Percentiles rank a stretch among this genome's conserved stretches.
Conservation (phyloP, 2,329 filamentous ascomycete genomes). For the Rhinocladiella mackenziei region DNA sequence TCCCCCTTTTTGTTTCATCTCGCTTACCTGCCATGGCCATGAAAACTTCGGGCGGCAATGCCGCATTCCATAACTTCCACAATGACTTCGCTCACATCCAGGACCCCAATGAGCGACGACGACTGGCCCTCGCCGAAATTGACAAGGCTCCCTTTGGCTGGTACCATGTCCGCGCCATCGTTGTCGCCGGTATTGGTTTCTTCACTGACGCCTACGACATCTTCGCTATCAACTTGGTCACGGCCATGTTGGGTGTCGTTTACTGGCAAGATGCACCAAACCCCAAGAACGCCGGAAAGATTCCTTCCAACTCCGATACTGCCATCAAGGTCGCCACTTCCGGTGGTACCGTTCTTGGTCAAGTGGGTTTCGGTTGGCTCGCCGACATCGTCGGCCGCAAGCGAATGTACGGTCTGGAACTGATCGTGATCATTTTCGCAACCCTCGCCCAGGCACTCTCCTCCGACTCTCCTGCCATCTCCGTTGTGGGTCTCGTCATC, state of each 20-base stretch:
- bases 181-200: conserved; percentile 81
- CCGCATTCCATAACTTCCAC: conserved; percentile 72
- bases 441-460: conserved; percentile 69
- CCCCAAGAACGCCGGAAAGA: conserved; percentile 42
- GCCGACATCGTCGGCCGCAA: conserved; percentile 76
- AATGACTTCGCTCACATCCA: conserved; percentile 62
- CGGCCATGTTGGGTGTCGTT: conserved; percentile 73
- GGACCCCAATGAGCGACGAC: conserved; percentile 73
- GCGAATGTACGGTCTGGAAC: conserved; percentile 78
- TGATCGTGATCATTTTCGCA: conserved; percentile 75
- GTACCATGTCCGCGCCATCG: conserved; percentile 73
- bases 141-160: conserved; percentile 46
- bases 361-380: conserved; percentile 72
- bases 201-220: conserved; percentile 85
- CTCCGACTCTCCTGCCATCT: conserved; percentile 59
- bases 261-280: conserved; percentile 60
- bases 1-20: background rate
- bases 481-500: conserved; percentile 55
- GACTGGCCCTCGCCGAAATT: conserved; percentile 69
- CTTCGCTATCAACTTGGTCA: conserved; percentile 71
- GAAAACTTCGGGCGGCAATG: conserved; percentile 32
- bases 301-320: conserved; percentile 66
- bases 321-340: conserved; percentile 84
- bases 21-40: conserved; percentile 13
- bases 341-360: conserved; percentile 76